These are phyloP conservation scores for Wickerhamiella shivajii DNA, from an alignment of 805 yeast species.

Conservation along the genomic window DNA sequence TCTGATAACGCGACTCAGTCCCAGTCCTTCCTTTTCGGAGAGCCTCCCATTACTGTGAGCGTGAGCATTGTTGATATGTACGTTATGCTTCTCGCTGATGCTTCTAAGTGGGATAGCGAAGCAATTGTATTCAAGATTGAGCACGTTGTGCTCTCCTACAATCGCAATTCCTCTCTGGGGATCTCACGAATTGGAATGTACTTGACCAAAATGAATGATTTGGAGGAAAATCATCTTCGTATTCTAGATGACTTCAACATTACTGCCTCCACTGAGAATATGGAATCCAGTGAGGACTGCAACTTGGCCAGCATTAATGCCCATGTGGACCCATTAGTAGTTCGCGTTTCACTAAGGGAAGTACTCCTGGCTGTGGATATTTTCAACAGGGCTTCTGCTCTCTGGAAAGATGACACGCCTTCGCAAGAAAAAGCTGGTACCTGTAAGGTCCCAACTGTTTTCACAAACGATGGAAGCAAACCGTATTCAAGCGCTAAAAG, in stretches of 20 bases:
- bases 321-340: constrained; percentile 62
- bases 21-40: not conserved
- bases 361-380: constrained; percentile 65
- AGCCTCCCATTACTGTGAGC: constrained; percentile 21
- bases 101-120: constrained; percentile 52
- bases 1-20: not conserved
- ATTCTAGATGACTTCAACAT: constrained; percentile 82
- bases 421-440: too few relatives aligned
- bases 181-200: constrained; percentile 78
- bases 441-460: too few relatives aligned
- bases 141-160: constrained; percentile 57
- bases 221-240: constrained; percentile 48
- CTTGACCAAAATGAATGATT: constrained; percentile 56
- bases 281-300: constrained; percentile 46
- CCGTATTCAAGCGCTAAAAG: too few relatives aligned
- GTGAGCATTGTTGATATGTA: constrained; percentile 66
- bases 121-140: constrained; percentile 84
- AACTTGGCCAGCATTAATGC: constrained; percentile 50
- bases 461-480: too few relatives aligned
- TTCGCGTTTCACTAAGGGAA: constrained; percentile 78
- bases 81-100: constrained; percentile 65
- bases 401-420: constrained; percentile 12
- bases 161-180: constrained; percentile 48
- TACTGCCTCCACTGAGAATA: constrained; percentile 54
- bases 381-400: constrained; percentile 46